These are phyloP conservation scores for Pneumocystis oryctolagi DNA, from an alignment of 1,139 yeast genomes.

Conservation along the genomic window DNA sequence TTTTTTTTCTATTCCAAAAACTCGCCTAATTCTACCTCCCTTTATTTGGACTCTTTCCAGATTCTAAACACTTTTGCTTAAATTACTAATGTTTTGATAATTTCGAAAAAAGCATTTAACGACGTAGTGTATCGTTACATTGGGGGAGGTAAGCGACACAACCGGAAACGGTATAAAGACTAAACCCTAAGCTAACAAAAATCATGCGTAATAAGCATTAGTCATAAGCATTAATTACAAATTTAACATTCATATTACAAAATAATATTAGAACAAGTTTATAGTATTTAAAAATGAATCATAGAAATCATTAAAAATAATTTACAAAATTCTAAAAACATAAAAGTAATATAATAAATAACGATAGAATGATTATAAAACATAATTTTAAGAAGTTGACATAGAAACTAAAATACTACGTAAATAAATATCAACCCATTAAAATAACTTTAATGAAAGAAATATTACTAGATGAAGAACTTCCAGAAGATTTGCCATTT, in stretches of 20 bases:
- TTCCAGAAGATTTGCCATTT: conserved; percentile 7
- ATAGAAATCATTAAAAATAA: too few relatives aligned
- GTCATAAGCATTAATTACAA: neutral
- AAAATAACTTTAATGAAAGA: neutral
- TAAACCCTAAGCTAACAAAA: neutral
- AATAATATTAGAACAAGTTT: neutral
- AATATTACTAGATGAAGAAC: conserved; percentile 1
- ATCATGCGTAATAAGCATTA: neutral
- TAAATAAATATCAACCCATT: neutral
- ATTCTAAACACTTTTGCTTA: neutral
- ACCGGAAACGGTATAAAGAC: neutral
- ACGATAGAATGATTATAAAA: neutral
- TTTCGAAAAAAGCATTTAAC: neutral
- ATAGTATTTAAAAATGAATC: too few relatives aligned
- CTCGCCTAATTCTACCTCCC: neutral
- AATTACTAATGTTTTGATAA: neutral
- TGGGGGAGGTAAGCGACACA: neutral
- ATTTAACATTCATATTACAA: neutral
- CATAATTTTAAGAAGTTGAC: neutral
- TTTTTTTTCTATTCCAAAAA: neutral
- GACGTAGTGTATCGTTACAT: neutral
- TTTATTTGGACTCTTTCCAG: neutral
- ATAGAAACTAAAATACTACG: neutral
- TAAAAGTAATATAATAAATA: neutral
- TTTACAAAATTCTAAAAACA: neutral